A percentile compares a stretch with the other conserved stretches of the same genome.
These are phyloP conservation scores for Nidularia sp. DNA, from an alignment of 768 basidiomycete species.

Conservation along the genomic window DNA sequence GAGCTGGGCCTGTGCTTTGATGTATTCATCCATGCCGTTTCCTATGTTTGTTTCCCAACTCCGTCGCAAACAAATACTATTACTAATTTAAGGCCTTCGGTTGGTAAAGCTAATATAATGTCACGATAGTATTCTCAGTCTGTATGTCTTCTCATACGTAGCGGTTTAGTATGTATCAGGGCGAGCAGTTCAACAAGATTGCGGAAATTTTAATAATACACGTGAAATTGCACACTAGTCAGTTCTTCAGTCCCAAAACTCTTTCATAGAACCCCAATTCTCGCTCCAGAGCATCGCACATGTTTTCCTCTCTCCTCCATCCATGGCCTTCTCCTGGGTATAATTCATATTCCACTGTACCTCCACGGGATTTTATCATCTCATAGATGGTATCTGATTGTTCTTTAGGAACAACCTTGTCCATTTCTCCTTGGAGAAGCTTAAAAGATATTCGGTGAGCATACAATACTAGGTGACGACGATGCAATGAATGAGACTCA, in stretches of 20 bases:
- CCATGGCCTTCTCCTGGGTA: constrained; percentile 70
- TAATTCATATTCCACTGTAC: constrained; percentile 52
- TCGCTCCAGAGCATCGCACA: constrained; percentile 45
- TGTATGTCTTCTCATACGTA: too few relatives aligned
- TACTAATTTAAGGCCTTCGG: too few relatives aligned
- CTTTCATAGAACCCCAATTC: constrained; percentile 53
- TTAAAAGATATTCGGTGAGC: constrained; percentile 15
- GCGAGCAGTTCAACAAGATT: too few relatives aligned
- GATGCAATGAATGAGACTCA: constrained; percentile 23
- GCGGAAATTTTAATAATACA: too few relatives aligned
- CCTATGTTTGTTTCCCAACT: too few relatives aligned
- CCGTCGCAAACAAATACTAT: too few relatives aligned
- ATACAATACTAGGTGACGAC: not conserved
- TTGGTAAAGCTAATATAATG: too few relatives aligned
- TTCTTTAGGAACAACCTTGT: constrained; percentile 62
- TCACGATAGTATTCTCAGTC: too few relatives aligned
- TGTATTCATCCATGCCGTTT: too few relatives aligned
- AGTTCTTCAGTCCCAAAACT: constrained; percentile 28
- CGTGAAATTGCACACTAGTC: not conserved
- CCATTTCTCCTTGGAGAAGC: constrained; percentile 67
- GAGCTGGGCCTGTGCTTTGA: too few relatives aligned
- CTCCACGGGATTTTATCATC: constrained; percentile 43
- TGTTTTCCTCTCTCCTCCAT: constrained; percentile 52
- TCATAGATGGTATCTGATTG: constrained; percentile 60
- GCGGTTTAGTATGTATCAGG: too few relatives aligned